A percentile compares a stretch with the other conserved stretches of the same genome.
Conservation (phyloP, 352 stramenopile species). For the Globisporangium lucens region DNA sequence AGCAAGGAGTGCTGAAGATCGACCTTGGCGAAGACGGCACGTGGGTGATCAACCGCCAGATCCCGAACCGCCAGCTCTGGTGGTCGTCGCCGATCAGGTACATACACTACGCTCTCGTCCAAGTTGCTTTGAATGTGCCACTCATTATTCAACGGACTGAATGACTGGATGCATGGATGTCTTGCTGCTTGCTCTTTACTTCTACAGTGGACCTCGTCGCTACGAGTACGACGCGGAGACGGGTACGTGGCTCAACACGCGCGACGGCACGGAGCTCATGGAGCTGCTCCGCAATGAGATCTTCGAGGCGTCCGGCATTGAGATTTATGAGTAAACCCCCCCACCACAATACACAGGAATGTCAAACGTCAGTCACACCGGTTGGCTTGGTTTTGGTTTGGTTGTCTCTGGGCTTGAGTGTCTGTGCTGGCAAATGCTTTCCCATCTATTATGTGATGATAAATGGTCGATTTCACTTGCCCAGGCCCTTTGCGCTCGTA, state of each 20-base stretch:
- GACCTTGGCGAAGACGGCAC: constrained; percentile 91
- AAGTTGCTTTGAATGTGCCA: not conserved
- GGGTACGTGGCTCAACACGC: constrained; percentile 80
- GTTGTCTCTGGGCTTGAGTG: not conserved
- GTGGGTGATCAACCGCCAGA: constrained; percentile 98
- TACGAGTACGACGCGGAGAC: constrained; percentile 82
- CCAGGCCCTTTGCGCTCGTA: not conserved
- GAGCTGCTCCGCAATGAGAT: constrained; percentile 76
- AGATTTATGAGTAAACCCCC: constrained; percentile 58
- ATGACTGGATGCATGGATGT: not conserved
- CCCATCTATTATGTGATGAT: constrained; percentile 8
- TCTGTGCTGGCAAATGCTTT: not conserved
- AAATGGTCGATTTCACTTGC: not conserved
- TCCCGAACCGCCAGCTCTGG: constrained; percentile 96
- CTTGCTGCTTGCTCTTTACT: not conserved
- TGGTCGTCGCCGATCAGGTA: constrained; percentile 95
- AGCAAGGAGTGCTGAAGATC: constrained; percentile 96
- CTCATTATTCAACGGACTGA: not conserved
- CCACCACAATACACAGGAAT: constrained; percentile 6
- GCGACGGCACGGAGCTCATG: constrained; percentile 72
- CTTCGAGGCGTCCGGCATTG: constrained; percentile 71
- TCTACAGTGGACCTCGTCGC: constrained; percentile 75
- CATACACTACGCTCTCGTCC: not conserved
- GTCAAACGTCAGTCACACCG: not conserved
- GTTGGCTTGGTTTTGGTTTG: not conserved